phyloP scores from a whole-genome alignment of 2,329 filamentous ascomycete species.

The Penicillium sp. region DNA sequence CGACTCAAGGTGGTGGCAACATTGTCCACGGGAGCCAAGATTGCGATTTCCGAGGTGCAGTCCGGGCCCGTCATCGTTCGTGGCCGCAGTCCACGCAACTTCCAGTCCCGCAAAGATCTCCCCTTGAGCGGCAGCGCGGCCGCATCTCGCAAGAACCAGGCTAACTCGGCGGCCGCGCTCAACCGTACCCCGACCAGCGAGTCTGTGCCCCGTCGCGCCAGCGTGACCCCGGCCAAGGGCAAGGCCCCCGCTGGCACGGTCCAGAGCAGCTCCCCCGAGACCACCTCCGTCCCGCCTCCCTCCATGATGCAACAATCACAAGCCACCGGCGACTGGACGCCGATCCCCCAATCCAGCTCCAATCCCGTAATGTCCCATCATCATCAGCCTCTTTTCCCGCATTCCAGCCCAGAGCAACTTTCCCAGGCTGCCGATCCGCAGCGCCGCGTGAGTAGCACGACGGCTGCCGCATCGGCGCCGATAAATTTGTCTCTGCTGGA shows the following conservation, averaged over 20 bases:
- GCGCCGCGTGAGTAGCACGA: slow-evolving; percentile 32
- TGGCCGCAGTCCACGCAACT: slow-evolving; percentile 89
- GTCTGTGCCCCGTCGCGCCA: slow-evolving; percentile 29
- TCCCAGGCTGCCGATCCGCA: slow-evolving; percentile 44
- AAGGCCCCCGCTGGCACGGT: slow-evolving; percentile 25
- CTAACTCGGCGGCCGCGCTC: slow-evolving; percentile 31
- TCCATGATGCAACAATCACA: slow-evolving; percentile 28
- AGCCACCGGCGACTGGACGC: slow-evolving; percentile 39
- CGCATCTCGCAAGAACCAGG: slow-evolving; percentile 70
- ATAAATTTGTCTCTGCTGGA: slow-evolving; percentile 60
- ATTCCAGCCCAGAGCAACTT: slow-evolving; percentile 55
- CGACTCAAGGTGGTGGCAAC: slow-evolving; percentile 84
- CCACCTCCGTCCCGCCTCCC: slow-evolving; percentile 33
- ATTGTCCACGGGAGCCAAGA: slow-evolving; percentile 77
- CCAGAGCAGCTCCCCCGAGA: slow-evolving; percentile 41
- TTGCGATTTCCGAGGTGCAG: slow-evolving; percentile 77
- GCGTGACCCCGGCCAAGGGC: slow-evolving; percentile 30
- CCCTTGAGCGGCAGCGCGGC: slow-evolving; percentile 78
- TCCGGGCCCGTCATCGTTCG: slow-evolving; percentile 93
- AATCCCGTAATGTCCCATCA: slow-evolving; percentile 23
- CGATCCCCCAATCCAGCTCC: slow-evolving; percentile 32
- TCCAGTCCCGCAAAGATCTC: slow-evolving; percentile 90
- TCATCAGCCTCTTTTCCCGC: slow-evolving; percentile 47
- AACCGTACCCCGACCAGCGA: slow-evolving; percentile 37
- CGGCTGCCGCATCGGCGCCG: slow-evolving; percentile 43